Base-by-base conservation (phyloP, 2,329 filamentous ascomycete species). In the Colletotrichum sansevieriae region DNA sequence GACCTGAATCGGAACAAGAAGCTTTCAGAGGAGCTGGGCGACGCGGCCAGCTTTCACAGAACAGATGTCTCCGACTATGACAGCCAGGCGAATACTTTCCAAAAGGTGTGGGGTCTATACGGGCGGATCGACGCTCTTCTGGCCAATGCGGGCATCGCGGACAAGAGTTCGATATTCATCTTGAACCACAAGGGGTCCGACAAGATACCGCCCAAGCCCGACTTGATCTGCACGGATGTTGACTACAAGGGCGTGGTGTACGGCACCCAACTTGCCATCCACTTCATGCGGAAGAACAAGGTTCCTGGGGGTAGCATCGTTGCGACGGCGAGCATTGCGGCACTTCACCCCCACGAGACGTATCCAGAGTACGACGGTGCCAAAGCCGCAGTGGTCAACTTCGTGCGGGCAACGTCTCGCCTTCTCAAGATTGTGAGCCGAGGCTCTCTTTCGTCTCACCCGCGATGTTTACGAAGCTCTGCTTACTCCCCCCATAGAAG, bases 271-370 rank as follows among this genome's bases (percentile, higher is more conserved):
- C 76, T 87, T 9, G 83, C 85, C 1, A 83, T 81, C 10, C 83
- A 87, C 71, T 87, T 85, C 73, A 87, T 87, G 85, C 78, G 84
- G 12, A 80, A 85, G 65, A 87, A 86, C 64, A 72, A 75, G 3
- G 74, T 73, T 0, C 78, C 79, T 0, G 82, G 81, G 2, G 83
- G 83, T 1, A 79, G 76, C 63, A 83, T 85, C 60, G 75, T 84
- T 11, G 77, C 79, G 2, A 85, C 83, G 0, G 77, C 78, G 2
- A 83, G 80, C 66, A 79, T 82, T 65, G 79, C 81, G 2, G 81
- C 76, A 1, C 70, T 85, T 1, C 81, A 82, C 55, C 83, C 84
- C 0, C 80, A 83, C 67, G 70, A 75, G 9, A 76, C 79, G 0
- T 83, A 81, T 65, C 84, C 84, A 0, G 81, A 86, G 71, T 86